A percentile compares a stretch with the other conserved stretches of the same genome.
Evolutionary conservation across 306 rosid genomes (phyloP).

Genomic region (Corylus avellana): DNA sequence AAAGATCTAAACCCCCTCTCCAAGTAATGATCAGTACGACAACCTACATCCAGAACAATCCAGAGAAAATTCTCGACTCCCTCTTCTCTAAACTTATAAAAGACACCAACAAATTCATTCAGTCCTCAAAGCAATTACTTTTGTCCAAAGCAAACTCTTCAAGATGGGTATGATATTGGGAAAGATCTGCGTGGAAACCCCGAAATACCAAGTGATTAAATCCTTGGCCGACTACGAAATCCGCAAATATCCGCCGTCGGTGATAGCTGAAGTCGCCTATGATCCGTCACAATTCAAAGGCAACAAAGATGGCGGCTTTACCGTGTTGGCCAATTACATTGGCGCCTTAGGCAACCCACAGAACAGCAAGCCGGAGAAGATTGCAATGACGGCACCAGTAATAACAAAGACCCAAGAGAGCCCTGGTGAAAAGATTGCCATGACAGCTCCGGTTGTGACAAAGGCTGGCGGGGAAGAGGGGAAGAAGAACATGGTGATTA

Average conservation of each 20-base stretch:
- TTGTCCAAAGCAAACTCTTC: background rate
- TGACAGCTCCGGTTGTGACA: conserved; percentile 85
- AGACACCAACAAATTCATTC: background rate
- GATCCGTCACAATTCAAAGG: conserved; percentile 77
- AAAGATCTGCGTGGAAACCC: conserved; percentile 62
- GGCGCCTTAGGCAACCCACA: conserved; percentile 78
- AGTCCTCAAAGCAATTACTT: background rate
- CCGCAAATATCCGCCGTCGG: conserved; percentile 59
- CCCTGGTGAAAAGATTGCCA: conserved; percentile 54
- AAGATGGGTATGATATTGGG: conserved; percentile 87
- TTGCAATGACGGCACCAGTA: conserved; percentile 87
- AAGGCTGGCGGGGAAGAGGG: conserved; percentile 26
- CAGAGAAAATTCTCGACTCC: background rate
- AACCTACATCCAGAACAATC: conserved; percentile 12
- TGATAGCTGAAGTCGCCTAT: conserved; percentile 73
- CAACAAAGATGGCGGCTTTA: conserved; percentile 79
- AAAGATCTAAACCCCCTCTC: conserved; percentile 24
- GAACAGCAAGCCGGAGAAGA: conserved; percentile 70
- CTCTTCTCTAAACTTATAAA: conserved; percentile 16
- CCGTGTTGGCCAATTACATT: conserved; percentile 69
- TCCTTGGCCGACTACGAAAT: conserved; percentile 66
- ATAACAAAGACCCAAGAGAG: conserved; percentile 43
- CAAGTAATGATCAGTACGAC: conserved; percentile 18
- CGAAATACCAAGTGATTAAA: conserved; percentile 51
- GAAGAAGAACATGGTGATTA: conserved; percentile 52